A percentile compares a stretch with the other conserved stretches of the same genome.
Evolutionary conservation across 148 eudicot genomes (phyloP).

Genomic region (Arctostaphylos glauca): DNA sequence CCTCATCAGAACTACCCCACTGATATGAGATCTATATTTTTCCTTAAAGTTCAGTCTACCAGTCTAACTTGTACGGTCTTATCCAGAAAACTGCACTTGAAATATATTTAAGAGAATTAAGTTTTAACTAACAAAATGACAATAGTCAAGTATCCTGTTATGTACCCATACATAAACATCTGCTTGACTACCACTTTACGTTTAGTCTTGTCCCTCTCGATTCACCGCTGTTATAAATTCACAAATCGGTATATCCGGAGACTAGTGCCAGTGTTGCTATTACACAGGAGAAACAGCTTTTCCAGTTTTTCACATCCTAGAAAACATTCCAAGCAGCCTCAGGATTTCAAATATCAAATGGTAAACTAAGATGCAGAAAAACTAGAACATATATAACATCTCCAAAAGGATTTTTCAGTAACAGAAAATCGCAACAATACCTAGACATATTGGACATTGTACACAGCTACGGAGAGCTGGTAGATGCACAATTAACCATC

Average conservation of each 20-base stretch:
- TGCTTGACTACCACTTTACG: not conserved
- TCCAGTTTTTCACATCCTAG: not conserved
- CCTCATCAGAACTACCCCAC: not conserved
- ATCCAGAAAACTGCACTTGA: not conserved
- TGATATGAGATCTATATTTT: not conserved
- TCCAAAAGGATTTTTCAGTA: not conserved
- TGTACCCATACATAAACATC: not conserved
- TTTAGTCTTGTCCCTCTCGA: not conserved
- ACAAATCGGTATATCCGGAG: not conserved
- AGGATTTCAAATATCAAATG: not conserved
- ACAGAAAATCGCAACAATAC: constrained; percentile 17
- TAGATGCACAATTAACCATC: constrained; percentile 34
- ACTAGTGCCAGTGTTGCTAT: not conserved
- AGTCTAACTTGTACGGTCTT: not conserved
- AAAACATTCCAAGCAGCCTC: not conserved
- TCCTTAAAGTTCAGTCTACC: not conserved
- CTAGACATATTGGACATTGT: constrained; percentile 52
- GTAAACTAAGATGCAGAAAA: constrained; percentile 9
- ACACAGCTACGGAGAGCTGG: constrained; percentile 42
- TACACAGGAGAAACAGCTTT: not conserved
- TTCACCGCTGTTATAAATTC: not conserved
- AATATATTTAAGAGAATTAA: not conserved
- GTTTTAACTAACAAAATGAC: not conserved
- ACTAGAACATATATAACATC: not conserved
- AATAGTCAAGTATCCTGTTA: not conserved